Conservation (phyloP, 495 filamentous ascomycete genomes). For the Daldinia grandis region DNA sequence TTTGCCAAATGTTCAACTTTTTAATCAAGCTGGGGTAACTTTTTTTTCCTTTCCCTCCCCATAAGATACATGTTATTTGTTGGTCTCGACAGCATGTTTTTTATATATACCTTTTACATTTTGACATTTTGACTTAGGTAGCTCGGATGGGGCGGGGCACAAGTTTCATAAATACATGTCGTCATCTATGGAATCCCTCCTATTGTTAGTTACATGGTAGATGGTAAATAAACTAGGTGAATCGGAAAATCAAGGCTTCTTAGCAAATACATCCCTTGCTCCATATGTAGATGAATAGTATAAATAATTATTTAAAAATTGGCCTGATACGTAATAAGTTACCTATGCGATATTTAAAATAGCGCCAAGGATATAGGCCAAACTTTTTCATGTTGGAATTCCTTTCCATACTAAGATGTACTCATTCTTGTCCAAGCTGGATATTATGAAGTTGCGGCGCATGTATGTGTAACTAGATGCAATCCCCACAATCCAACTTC, state of each 20-base stretch:
- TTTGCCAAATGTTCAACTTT: not conserved
- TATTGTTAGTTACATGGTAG: not conserved
- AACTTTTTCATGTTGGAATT: not conserved
- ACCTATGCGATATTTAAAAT: slow-evolving; percentile 2
- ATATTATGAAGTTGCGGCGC: not conserved
- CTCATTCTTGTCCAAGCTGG: not conserved
- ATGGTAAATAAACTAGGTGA: not conserved
- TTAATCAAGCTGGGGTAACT: not conserved
- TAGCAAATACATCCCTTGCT: not conserved
- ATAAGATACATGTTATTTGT: not conserved
- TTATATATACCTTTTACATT: not conserved
- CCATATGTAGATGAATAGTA: not conserved
- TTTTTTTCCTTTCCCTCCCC: not conserved
- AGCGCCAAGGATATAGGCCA: slow-evolving; percentile 6
- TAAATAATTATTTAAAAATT: slow-evolving; percentile 12
- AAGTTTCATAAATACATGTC: not conserved
- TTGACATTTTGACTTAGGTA: not conserved
- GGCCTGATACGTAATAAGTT: not conserved
- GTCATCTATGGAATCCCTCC: not conserved
- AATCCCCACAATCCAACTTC: slow-evolving; percentile 5
- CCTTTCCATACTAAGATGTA: not conserved
- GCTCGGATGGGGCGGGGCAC: not conserved
- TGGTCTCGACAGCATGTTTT: not conserved
- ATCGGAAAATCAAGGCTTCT: not conserved
- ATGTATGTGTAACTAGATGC: slow-evolving; percentile 22